Evolutionary conservation across 2,329 filamentous ascomycete species (phyloP), one percentile per base, ranked within the genome.

Genomic region (Hypoxylon sp.): DNA sequence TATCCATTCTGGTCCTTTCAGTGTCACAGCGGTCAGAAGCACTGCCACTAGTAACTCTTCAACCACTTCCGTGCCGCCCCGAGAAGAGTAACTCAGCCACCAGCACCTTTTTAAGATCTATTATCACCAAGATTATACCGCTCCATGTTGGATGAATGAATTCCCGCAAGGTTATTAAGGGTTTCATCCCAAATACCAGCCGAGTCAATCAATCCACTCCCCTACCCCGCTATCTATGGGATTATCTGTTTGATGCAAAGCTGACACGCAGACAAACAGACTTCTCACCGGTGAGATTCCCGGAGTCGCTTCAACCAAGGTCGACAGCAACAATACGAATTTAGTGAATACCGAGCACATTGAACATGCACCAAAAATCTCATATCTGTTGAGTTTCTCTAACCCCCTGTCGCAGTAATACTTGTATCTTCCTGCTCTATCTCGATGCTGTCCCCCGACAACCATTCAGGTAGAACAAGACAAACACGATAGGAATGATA

Each of bases 201-300:
- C 53, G 48, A 51, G 57, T 35, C 26, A 50, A 51, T 64, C n/a
- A 63, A 39, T 31, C 33, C n/a, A 59, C 39, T 54, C 51, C 17
- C 53, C 46, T 72, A 69, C 70, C 70, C 70, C 70, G 59, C 70
- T 67, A 64, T 68, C 63, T 51, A 65, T 64, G 52, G 39, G 46
- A 54, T 66, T 54, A 53, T 67, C 57, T 62, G 48, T 65, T 64
- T 66, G 60, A 63, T 69, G 55, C 67, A 61, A 54, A 71, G 55
- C 65, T 72, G 65, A 69, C 63, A 50, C 46, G 46, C 59, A 33
- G 50, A 37, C 51, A 66, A 70, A 59, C 67, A 63, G 57, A 58
- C 29, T 62, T 33, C 50, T 62, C 33, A 52, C 13, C 37, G 26
- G 26, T 59, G 39, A 48, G 48, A 55, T 61, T 47, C 39, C 47